Evolutionary conservation across 169 alveolate species (phyloP).

Genomic region (Theileria luwenshuni): DNA sequence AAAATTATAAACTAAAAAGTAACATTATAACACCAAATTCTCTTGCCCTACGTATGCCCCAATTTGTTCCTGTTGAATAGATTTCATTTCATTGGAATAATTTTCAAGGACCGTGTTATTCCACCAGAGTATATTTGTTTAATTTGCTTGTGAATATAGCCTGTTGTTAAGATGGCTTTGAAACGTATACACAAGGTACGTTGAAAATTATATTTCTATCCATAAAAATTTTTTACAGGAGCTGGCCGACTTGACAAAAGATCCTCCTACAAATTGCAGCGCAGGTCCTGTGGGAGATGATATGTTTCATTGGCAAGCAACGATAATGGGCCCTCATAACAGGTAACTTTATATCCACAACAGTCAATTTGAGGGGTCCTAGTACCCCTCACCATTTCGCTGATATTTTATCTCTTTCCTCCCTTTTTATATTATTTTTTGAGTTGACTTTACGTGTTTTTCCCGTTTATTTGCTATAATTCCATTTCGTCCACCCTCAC

Average conservation of each 20-base stretch:
- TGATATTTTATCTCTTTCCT: neutral
- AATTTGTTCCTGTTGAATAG: constrained; percentile 13
- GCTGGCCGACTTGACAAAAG: constrained; percentile 93
- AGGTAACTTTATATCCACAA: constrained; percentile 67
- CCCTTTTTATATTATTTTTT: neutral
- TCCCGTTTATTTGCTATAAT: constrained; percentile 11
- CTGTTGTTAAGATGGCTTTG: constrained; percentile 82
- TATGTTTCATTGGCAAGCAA: constrained; percentile 98
- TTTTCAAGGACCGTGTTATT: constrained; percentile 8
- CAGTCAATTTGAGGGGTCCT: too few relatives aligned
- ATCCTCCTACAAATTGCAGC: constrained; percentile 98
- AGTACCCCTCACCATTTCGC: neutral
- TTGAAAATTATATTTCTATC: neutral
- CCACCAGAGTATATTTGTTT: neutral
- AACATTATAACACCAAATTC: neutral
- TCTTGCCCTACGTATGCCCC: constrained; percentile 57
- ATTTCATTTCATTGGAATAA: constrained; percentile 1
- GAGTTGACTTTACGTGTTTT: neutral
- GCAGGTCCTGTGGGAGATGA: constrained; percentile 98
- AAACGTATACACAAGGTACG: constrained; percentile 88
- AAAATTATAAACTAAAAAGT: constrained; percentile 13
- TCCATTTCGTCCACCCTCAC: too few relatives aligned
- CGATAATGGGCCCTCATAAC: constrained; percentile 99
- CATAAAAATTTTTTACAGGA: constrained; percentile 84
- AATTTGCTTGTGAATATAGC: constrained; percentile 11